Evolutionary conservation across 2,329 filamentous ascomycete species (phyloP), one percentile per base, ranked within the genome.

Genomic region (Zalaria sp.): DNA sequence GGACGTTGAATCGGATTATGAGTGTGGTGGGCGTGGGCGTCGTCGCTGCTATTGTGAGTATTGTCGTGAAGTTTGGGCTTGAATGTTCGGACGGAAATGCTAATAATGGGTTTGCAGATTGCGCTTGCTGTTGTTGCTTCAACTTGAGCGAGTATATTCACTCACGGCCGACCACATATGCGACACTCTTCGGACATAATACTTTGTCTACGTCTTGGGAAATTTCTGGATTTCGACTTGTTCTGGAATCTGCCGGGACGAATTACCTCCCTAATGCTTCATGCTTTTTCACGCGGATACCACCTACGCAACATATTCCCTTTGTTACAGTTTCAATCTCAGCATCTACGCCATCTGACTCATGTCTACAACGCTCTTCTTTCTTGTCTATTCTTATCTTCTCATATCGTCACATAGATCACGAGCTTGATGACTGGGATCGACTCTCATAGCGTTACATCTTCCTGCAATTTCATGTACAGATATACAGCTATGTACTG

Each of bases 1-100:
- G 58, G 40, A 52, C 49, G 37, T 45, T 61, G 40, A 62, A 62
- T 47, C 52, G 59, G 25, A 48, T 61, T 25, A 62, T 62, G 59
- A 56, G 55, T 44, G 45, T 61, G 10, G 49, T 62, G 40, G 59
- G 59, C 3, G 39, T 62, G 27, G 46, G 48, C 8, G 49, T 61
- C 10, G 53, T 62, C 41, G 59, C 41, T 25, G 58, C 57, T 37
- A 53, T 60, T 26, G 57, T 60, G 40, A 55, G 57, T 55, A 37
- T 37, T 25, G 11, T 40, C 31, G 5, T 18, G 11, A n/a, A 34
- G 27, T 18, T 37, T 25, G 31, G 28, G n/a, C 18, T 18, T 18
- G 11, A n/a, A 34, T 32, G 11, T 37, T 25, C 32, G 28, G n/a
- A 28, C 34, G 27, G 27, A 31, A 8, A 4, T 25, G 3, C 4